These are phyloP conservation scores for Eimeria maxima DNA, from an alignment of 169 alveolate species.

Conservation along the genomic window DNA sequence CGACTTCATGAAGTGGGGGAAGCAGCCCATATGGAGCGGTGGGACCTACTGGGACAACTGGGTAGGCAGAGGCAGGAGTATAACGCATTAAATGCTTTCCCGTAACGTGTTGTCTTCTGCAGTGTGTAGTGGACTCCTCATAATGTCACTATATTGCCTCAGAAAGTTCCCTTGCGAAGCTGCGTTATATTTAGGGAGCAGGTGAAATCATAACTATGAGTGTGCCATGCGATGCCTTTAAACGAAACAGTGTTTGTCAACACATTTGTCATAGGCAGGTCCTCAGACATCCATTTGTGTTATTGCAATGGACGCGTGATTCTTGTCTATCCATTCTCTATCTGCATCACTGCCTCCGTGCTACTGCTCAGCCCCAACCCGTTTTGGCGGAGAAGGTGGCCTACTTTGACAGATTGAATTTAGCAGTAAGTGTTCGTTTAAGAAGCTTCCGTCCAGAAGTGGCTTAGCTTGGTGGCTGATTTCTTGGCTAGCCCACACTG, in stretches of 20 bases:
- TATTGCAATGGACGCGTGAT: background rate
- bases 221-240: no score
- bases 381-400: slow-evolving; percentile 80
- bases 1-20: slow-evolving; percentile 87
- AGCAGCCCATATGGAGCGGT: slow-evolving; percentile 93
- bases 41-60: slow-evolving; percentile 91
- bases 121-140: background rate
- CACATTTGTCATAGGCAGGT: background rate
- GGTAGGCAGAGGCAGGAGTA: slow-evolving; percentile 43
- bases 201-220: no score
- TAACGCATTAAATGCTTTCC: background rate
- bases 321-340: background rate
- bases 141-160: background rate
- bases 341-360: background rate
- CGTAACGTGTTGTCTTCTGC: background rate
- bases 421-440: slow-evolving; percentile 17
- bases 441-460: background rate
- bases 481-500: background rate
- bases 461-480: background rate
- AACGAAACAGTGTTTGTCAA: no score
- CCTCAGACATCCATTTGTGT: no score
- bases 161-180: background rate
- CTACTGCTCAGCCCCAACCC: slow-evolving; percentile 81
- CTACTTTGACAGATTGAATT: slow-evolving; percentile 34
- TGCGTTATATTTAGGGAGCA: background rate